Evolutionary conservation across 169 alveolate genomes (phyloP).

Genomic region (Plasmodium gallinaceum): DNA sequence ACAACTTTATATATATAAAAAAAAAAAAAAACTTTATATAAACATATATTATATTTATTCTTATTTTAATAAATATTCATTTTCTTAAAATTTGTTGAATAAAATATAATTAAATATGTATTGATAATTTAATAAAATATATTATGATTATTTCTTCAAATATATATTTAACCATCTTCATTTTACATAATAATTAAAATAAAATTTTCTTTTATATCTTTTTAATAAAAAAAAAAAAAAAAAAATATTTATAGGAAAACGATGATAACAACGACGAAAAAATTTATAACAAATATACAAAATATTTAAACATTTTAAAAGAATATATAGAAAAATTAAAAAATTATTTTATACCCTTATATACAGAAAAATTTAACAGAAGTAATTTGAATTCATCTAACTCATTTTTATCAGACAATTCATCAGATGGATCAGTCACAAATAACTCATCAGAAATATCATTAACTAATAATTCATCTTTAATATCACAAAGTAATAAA

Average conservation of each 20-base stretch:
- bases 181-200: neutral
- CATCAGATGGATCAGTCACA: slow-evolving; percentile 54
- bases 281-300: slow-evolving; percentile 47
- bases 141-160: neutral
- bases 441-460: slow-evolving; percentile 57
- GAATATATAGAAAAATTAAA: slow-evolving; percentile 60
- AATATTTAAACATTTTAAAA: slow-evolving; percentile 38
- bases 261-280: slow-evolving; percentile 40
- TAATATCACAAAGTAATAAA: slow-evolving; percentile 30
- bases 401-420: slow-evolving; percentile 17
- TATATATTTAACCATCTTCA: neutral
- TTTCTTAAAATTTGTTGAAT: too few species aligned
- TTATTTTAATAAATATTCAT: too few species aligned
- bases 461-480: slow-evolving; percentile 44
- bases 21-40: slow-evolving; percentile 29
- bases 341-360: slow-evolving; percentile 51
- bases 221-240: neutral
- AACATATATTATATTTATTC: neutral
- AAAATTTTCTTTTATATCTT: neutral
- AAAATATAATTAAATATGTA: too few species aligned
- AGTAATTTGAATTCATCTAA: slow-evolving; percentile 6
- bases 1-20: slow-evolving; percentile 68
- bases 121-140: too few species aligned
- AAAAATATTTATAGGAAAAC: slow-evolving; percentile 17
- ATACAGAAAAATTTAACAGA: slow-evolving; percentile 45